Conservation (phyloP, 768 basidiomycete genomes). For the Russula sp. region DNA sequence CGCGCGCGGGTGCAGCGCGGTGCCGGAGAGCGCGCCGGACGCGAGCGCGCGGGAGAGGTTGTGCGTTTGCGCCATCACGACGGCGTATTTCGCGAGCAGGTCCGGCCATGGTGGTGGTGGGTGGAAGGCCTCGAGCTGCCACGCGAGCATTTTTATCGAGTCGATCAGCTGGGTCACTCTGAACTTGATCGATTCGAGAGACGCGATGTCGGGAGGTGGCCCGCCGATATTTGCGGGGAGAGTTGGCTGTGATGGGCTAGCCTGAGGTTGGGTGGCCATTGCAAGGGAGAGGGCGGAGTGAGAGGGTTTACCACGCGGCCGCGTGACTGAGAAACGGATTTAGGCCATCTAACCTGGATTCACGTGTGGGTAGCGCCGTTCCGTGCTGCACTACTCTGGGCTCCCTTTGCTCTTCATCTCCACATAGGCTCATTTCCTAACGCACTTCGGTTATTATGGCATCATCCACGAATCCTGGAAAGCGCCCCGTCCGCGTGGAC, state of each 20-base stretch:
- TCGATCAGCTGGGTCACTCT: conserved; percentile 76
- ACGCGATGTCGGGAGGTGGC: conserved; percentile 7
- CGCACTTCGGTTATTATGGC: conserved; percentile 5
- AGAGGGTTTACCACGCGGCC: background rate
- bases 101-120: conserved; percentile 67
- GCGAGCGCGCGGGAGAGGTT: conserved; percentile 61
- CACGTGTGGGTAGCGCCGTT: conserved; percentile 2
- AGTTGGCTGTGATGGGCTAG: background rate
- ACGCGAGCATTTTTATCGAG: conserved; percentile 57
- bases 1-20: conserved; percentile 58
- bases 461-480: conserved; percentile 3
- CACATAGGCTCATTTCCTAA: background rate
- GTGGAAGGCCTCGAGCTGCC: conserved; percentile 60
- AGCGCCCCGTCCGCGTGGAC: conserved; percentile 6
- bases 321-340: background rate
- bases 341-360: background rate
- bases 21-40: conserved; percentile 52
- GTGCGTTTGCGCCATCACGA: conserved; percentile 76
- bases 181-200: conserved; percentile 66
- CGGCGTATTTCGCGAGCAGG: conserved; percentile 78
- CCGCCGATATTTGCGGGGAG: conserved; percentile 10
- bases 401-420: background rate
- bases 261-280: conserved; percentile 2
- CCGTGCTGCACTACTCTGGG: background rate
- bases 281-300: too few relatives aligned